A percentile compares a stretch with the other conserved stretches of the same genome.
These are phyloP conservation scores for Rutstroemia sp. DNA, from an alignment of 2,329 filamentous ascomycete genomes.

Conservation along the genomic window DNA sequence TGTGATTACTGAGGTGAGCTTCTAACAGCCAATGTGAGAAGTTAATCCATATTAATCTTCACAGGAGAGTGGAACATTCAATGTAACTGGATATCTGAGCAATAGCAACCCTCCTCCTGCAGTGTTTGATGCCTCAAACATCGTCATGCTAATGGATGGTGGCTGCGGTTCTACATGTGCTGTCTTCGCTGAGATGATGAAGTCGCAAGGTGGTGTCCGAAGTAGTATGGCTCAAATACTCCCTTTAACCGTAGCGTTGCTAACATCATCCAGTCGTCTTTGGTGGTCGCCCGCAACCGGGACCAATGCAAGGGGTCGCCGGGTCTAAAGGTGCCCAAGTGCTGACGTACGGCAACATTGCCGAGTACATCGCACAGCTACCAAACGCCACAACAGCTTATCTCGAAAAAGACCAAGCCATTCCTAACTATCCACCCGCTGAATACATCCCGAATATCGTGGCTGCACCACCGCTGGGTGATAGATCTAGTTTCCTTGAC, in stretches of 20 bases:
- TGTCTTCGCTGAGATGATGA: slow-evolving; percentile 48
- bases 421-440: slow-evolving; percentile 18
- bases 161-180: slow-evolving; percentile 53
- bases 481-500: background rate
- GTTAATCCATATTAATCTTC: background rate
- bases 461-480: background rate
- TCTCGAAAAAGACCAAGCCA: background rate
- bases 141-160: slow-evolving; percentile 35
- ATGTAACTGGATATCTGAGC: slow-evolving; percentile 29
- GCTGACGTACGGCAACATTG: background rate
- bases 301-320: slow-evolving; percentile 55
- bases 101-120: slow-evolving; percentile 23
- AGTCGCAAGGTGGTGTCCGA: slow-evolving; percentile 31
- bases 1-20: slow-evolving; percentile 12
- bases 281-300: slow-evolving; percentile 48
- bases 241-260: background rate
- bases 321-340: slow-evolving; percentile 50
- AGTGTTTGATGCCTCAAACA: slow-evolving; percentile 36
- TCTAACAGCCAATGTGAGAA: background rate
- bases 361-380: background rate
- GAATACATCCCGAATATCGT: slow-evolving; percentile 31
- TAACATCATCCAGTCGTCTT: slow-evolving; percentile 33
- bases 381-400: background rate
- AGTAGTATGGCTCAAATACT: background rate
- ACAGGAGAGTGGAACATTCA: slow-evolving; percentile 17